Evolutionary conservation across 1,139 yeast genomes (phyloP), one percentile per base, ranked within the genome.

Genomic region (Candida sp.): DNA sequence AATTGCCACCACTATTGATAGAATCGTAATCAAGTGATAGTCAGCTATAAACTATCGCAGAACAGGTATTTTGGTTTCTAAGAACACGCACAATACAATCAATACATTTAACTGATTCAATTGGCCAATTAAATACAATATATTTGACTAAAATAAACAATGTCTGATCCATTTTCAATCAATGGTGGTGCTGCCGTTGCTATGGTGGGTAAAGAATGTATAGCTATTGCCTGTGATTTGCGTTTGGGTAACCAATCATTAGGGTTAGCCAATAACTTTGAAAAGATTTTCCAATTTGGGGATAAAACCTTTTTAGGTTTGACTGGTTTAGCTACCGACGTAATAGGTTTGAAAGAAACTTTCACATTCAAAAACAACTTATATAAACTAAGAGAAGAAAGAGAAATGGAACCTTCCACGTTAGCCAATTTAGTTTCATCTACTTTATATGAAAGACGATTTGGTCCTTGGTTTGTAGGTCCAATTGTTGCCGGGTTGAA

Each of bases 201-300:
- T 53, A 95, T 95, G 99, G 85, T 86, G 22, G 99, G 99, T 55
- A 91, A 95, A 63, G 97, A 90, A 56, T 95, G 99, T 71, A 90
- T 95, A 47, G 99, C 99, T 39, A 91, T 95, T 57, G 99, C 98
- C 12, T 84, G 95, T 57, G 99, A 95, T 68, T 74, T 93, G 59
- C 83, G 99, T 59, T 75, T 95, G 51, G 99, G 99, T 30, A 83
- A 83, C 64, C 99, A 93, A 66, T 88, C 97, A 5, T 76, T 93
- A 37, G 97, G 98, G 45, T 83, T 95, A 43, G 77, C 97, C 41
- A 90, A 90, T 64, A 85, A 90, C 60, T 95, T 95, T 64, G 98
- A 93, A 60, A 93, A 93, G 73, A 76, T 95, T 50, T 90, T 91
- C 64, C 82, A 81, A 54, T 84, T 82, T 59, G 97, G 93, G 29